These are phyloP conservation scores for Aspergillus wentii DNA, from an alignment of 495 filamentous ascomycete genomes.

Conservation along the genomic window DNA sequence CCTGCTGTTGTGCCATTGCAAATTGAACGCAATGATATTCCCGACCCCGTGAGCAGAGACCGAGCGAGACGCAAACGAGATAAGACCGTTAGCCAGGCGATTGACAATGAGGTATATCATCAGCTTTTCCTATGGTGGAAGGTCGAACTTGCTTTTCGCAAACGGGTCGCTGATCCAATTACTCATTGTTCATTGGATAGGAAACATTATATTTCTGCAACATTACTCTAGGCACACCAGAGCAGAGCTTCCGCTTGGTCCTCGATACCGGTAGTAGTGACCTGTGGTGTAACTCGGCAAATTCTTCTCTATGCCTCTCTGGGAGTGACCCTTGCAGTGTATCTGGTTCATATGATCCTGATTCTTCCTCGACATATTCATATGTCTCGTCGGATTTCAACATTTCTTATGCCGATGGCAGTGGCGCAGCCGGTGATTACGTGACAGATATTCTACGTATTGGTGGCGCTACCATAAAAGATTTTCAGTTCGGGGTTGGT, in stretches of 20 bases:
- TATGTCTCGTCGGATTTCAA: conserved; percentile 78
- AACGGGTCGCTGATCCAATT: no score
- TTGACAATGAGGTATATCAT: conserved; percentile 39
- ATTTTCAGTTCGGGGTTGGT: conserved; percentile 84
- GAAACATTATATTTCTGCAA: conserved; percentile 65
- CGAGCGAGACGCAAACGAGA: conserved; percentile 29
- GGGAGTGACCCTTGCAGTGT: conserved; percentile 42
- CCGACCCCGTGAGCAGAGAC: conserved; percentile 29
- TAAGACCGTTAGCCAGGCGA: conserved; percentile 23
- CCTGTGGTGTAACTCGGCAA: conserved; percentile 75
- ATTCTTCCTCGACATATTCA: conserved; percentile 73
- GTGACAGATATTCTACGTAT: conserved; percentile 72
- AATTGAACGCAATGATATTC: conserved; percentile 31
- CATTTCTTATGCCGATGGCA: conserved; percentile 87
- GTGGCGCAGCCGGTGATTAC: conserved; percentile 78
- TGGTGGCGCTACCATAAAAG: conserved; percentile 52
- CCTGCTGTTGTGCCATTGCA: conserved; percentile 34
- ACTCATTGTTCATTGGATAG: conserved; percentile 15
- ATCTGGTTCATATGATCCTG: conserved; percentile 67
- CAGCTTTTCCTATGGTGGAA: background rate
- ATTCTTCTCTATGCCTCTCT: conserved; percentile 54
- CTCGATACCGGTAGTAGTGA: conserved; percentile 87
- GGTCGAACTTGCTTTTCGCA: no score
- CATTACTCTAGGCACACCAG: conserved; percentile 66
- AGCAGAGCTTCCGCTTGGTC: conserved; percentile 58